Percentiles rank a stretch among this genome's conserved stretches.
Conservation (phyloP, 352 stramenopile species). For the Hyaloperonospora brassicae region DNA sequence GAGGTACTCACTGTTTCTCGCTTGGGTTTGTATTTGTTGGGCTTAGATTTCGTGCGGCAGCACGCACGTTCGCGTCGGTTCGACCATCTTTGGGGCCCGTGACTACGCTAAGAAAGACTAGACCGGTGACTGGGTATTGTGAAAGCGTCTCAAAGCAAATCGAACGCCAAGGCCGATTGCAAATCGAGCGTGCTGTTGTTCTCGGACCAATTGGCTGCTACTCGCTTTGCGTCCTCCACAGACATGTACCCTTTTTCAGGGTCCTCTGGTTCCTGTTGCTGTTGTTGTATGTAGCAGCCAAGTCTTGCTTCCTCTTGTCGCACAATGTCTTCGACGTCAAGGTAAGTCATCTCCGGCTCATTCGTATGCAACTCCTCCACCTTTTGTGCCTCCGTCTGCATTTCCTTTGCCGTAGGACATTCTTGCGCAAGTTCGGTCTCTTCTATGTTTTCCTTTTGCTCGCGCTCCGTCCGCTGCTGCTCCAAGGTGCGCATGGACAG, state of each 20-base stretch:
- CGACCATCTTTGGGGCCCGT: conserved; percentile 95
- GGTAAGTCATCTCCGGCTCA: conserved; percentile 66
- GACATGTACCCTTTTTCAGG: conserved; percentile 18
- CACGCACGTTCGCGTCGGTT: conserved; percentile 95
- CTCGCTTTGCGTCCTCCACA: conserved; percentile 37
- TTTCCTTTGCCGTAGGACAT: conserved; percentile 45
- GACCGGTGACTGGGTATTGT: conserved; percentile 1
- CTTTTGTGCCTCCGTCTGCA: conserved; percentile 38
- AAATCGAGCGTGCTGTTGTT: conserved; percentile 36
- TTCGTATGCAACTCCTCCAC: conserved; percentile 75
- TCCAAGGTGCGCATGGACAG: conserved; percentile 84
- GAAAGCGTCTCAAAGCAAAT: conserved; percentile 35
- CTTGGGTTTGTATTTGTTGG: conserved; percentile 5
- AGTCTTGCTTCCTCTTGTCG: conserved; percentile 38
- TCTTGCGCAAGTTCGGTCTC: conserved; percentile 39
- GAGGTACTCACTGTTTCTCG: conserved; percentile 2
- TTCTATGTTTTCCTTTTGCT: conserved; percentile 52
- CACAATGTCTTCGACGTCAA: conserved; percentile 68
- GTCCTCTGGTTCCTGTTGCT: conserved; percentile 16
- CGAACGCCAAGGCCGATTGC: conserved; percentile 58
- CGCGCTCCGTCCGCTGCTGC: conserved; percentile 47
- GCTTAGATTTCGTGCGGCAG: conserved; percentile 89
- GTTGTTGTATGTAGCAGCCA: conserved; percentile 21
- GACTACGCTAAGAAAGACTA: conserved; percentile 78
- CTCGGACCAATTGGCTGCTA: conserved; percentile 44